These are phyloP conservation scores for Amylocarpus encephaloides DNA, from an alignment of 2,329 filamentous ascomycete species.

Conservation along the genomic window DNA sequence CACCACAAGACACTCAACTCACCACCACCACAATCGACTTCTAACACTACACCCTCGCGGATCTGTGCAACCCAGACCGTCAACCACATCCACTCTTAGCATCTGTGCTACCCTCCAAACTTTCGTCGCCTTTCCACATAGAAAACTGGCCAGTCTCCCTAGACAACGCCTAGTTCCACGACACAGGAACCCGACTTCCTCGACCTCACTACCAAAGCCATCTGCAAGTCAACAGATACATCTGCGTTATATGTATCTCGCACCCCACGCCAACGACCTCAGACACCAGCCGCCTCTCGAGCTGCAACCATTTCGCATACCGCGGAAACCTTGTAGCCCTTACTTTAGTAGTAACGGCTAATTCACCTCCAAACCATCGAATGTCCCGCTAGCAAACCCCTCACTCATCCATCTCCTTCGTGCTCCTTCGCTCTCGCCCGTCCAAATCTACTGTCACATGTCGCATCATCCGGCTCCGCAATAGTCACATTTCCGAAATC, in stretches of 20 bases:
- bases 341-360: conserved; percentile 91
- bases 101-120: not conserved
- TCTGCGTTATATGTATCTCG: conserved; percentile 36
- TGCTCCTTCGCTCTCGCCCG: conserved; percentile 29
- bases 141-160: not conserved
- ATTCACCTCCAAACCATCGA: conserved; percentile 33
- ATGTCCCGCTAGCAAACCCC: conserved; percentile 35
- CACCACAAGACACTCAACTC: conserved; percentile 1
- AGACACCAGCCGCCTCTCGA: conserved; percentile 88
- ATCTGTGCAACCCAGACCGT: not conserved
- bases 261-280: conserved; percentile 71
- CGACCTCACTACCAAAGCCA: conserved; percentile 24
- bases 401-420: conserved; percentile 46
- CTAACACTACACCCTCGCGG: not conserved
- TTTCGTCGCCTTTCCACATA: not conserved
- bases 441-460: conserved; percentile 37
- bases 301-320: conserved; percentile 96
- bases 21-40: not conserved
- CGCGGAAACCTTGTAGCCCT: conserved; percentile 87
- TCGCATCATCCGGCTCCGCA: conserved; percentile 30
- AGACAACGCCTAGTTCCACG: not conserved
- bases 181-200: conserved; percentile 14
- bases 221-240: conserved; percentile 31
- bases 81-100: not conserved
- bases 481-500: conserved; percentile 16